Base-by-base conservation (phyloP, 805 yeast species). In the Kodamaea jinghongensis region DNA sequence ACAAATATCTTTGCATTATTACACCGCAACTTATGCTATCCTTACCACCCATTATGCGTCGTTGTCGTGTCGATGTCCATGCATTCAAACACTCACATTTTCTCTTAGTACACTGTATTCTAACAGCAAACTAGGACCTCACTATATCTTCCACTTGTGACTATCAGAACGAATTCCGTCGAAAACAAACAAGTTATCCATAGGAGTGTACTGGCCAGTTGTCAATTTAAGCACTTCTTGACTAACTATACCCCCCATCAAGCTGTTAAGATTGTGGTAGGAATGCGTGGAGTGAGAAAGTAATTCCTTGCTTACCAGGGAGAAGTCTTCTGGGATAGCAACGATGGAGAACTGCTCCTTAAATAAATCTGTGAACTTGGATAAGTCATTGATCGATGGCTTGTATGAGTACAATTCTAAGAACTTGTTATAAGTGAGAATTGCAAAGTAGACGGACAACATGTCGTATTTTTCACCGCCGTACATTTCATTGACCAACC, bases 181-280 rank as follows among this genome's bases (percentile, higher is more conserved):
- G 57, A 78, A 89, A 0, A 83, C 71, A 39, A 83, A 65, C 6
- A 81, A 62, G 50, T 87, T 85, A 47, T 82, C 81, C 31, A 88
- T 51, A 1, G 97, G 95, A 4, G 83, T 70, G 49, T 87, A 89
- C 59, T 91, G 98, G 27, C 76, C 74, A 2, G 96, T 87, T 16
- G 86, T 52, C 31, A 79, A 54, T 61, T 93, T 91, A 37, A 87
- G 68, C 4, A 77, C 79, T 56, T 91, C 99, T 55, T 91, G 96
- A 3, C 88, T 82, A 0, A 79, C 89, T 9, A 90, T 66, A 0
- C 96, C 98, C 2, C 96, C 98, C 48, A 86, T 65, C 3, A 87
- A 60, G 4, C 96, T 71, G 14, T 83, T 64, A 11, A 78, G 70
- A 49, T 83, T 83, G 45, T 78, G 81, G 36, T 81, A 56, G 42